phyloP scores from a whole-genome alignment of 805 yeast genomes.

The Barnettozyma sucrosica region DNA sequence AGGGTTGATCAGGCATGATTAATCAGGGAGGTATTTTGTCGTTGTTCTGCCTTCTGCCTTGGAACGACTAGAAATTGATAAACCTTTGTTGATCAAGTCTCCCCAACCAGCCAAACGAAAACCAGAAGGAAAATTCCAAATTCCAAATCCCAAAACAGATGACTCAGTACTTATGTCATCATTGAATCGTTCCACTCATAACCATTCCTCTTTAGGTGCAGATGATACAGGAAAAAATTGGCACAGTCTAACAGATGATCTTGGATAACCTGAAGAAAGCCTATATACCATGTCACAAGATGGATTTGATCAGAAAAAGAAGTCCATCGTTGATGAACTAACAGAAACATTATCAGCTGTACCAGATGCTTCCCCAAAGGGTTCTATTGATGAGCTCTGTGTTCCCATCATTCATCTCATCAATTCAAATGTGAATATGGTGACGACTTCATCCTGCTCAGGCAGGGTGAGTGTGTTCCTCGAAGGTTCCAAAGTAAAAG shows the following conservation, averaged over 20 bases:
- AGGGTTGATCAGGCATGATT: slow-evolving; percentile 7
- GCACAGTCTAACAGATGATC: too few species aligned
- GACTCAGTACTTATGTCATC: neutral
- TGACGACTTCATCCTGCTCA: slow-evolving; percentile 85
- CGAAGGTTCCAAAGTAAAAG: slow-evolving; percentile 55
- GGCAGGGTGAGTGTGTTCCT: slow-evolving; percentile 80
- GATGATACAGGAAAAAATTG: too few species aligned
- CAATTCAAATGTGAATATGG: slow-evolving; percentile 59
- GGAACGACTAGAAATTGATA: neutral
- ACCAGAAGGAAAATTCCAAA: too few species aligned
- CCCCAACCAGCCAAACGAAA: neutral
- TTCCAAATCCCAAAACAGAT: too few species aligned
- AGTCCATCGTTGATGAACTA: slow-evolving; percentile 47
- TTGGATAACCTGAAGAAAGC: neutral
- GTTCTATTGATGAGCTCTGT: slow-evolving; percentile 71
- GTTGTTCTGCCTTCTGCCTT: neutral
- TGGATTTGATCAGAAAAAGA: slow-evolving; percentile 65
- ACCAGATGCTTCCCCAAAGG: slow-evolving; percentile 81
- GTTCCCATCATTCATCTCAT: slow-evolving; percentile 66
- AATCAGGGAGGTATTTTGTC: neutral
- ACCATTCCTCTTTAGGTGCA: too few species aligned
- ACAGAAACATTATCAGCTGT: slow-evolving; percentile 33
- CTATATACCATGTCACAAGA: slow-evolving; percentile 24
- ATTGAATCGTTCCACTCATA: too few species aligned
- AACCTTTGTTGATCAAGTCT: neutral